Evolutionary conservation across 2,329 filamentous ascomycete genomes (phyloP), one percentile per base, ranked within the genome.

Genomic region (Penicillium psychrosexuale): DNA sequence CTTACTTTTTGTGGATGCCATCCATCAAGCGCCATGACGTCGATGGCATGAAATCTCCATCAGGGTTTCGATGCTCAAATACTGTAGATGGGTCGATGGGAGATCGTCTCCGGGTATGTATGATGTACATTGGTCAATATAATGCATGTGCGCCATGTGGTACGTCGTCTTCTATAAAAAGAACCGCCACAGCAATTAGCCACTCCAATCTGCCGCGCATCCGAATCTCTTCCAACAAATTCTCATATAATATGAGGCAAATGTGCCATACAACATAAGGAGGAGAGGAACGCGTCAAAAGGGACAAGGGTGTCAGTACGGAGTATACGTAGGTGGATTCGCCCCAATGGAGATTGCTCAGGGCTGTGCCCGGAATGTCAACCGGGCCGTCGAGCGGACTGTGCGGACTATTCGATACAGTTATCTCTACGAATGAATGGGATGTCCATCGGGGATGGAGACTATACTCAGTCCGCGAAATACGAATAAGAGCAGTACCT

Each of bases 11-110:
- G 49, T 39, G 42, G 49, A 38, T 47, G 33, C 33, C 44, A 40
- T 53, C 42, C 38, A 19, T 50, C 24, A 42, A 40, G 44, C 51
- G 19, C 44, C 44, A 53, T 53, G 51, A 53, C 51, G 51, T 53
- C 38, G 51, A 36, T 13, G 31, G 51, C 37, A 53, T 28, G 22
- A 48, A 37, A 24, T 47, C 27, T 33, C 17, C 38, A 9, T 36
- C 36, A 39, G 22, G 8, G 37, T 28, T 42, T 17, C 15, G 9
- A 30, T 46, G 13, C 6, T 38, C 11, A 49, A 17, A 8, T 9
- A 47, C 27, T 43, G 17, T 5, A 22, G 43, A 33, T 30, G 28
- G 17, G n/a, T 31, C 28, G 12, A 31, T 12, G 43, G 47, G 30
- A 37, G 48, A 51, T 51, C 40, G 33, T 24, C 24, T 19, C 27